phyloP scores from a whole-genome alignment of 1,284 basidiomycete genomes.

The Meripilus lineatus region DNA sequence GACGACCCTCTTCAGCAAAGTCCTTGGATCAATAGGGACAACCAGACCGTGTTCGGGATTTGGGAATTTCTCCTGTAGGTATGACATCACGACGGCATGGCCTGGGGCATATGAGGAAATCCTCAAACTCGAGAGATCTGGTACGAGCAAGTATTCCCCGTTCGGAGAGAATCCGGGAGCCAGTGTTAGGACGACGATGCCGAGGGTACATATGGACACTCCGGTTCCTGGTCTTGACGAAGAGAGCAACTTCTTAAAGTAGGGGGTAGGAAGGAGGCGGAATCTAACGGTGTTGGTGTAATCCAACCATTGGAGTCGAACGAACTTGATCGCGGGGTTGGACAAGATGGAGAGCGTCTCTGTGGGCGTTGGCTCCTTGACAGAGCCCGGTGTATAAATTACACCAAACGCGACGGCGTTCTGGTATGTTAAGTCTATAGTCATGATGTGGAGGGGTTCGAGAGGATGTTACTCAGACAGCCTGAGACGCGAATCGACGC shows the following conservation, averaged over 20 bases:
- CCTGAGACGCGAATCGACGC: too few relatives aligned
- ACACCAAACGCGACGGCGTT: too few relatives aligned
- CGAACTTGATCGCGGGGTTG: too few relatives aligned
- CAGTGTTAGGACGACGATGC: slow-evolving; percentile 34
- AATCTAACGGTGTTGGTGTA: slow-evolving; percentile 47
- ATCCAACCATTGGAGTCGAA: slow-evolving; percentile 63
- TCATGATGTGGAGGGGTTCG: too few relatives aligned
- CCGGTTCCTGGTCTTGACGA: slow-evolving; percentile 47
- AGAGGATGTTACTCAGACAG: too few relatives aligned
- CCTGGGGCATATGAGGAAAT: slow-evolving; percentile 50
- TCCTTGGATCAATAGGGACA: too few relatives aligned
- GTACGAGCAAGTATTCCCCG: slow-evolving; percentile 53
- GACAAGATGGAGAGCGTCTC: too few relatives aligned
- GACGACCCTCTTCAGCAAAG: slow-evolving; percentile 42
- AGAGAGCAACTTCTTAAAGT: slow-evolving; percentile 49
- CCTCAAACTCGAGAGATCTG: slow-evolving; percentile 51
- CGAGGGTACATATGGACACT: slow-evolving; percentile 41
- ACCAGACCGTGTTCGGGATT: too few relatives aligned
- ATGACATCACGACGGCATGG: too few relatives aligned
- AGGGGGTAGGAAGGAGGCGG: slow-evolving; percentile 46
- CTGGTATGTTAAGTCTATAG: too few relatives aligned
- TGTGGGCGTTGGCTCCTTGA: too few relatives aligned
- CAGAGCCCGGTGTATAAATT: too few relatives aligned
- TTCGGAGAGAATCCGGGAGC: slow-evolving; percentile 33
- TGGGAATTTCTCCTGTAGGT: slow-evolving; percentile 47